phyloP scores from a whole-genome alignment of 2,329 filamentous ascomycete species.

The Lachnellula subtilissima region DNA sequence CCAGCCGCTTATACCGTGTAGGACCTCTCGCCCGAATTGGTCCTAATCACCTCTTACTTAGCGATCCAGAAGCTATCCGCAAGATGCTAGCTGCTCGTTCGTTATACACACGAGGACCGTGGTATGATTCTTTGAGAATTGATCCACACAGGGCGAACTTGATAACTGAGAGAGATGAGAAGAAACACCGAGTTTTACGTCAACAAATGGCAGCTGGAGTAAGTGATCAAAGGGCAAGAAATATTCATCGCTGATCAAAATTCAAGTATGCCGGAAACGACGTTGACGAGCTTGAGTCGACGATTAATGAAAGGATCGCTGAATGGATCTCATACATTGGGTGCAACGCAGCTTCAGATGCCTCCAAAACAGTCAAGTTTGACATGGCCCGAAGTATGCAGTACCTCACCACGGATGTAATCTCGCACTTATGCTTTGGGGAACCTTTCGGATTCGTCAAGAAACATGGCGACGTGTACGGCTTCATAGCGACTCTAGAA shows the following conservation, averaged over 20 bases:
- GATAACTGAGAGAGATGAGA: conserved; percentile 45
- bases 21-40: conserved; percentile 19
- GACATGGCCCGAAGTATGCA: conserved; percentile 41
- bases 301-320: conserved; percentile 43
- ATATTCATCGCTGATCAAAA: conserved; percentile 30
- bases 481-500: conserved; percentile 42
- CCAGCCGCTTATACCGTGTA: not conserved
- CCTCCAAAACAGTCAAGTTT: conserved; percentile 40
- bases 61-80: conserved; percentile 12
- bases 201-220: conserved; percentile 48
- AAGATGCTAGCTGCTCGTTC: conserved; percentile 13
- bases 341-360: conserved; percentile 42
- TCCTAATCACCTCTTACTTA: conserved; percentile 17
- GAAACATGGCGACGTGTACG: conserved; percentile 44
- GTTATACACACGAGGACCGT: conserved; percentile 10
- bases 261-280: conserved; percentile 51
- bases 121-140: conserved; percentile 42
- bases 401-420: conserved; percentile 51
- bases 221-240: conserved; percentile 10
- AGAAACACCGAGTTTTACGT: conserved; percentile 38
- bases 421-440: conserved; percentile 49
- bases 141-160: conserved; percentile 50
- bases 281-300: conserved; percentile 43
- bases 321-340: conserved; percentile 45
- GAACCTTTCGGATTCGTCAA: conserved; percentile 45